Evolutionary conservation across 2,329 filamentous ascomycete genomes (phyloP), one percentile per base, ranked within the genome.

Genomic region (Raffaelea arxii): DNA sequence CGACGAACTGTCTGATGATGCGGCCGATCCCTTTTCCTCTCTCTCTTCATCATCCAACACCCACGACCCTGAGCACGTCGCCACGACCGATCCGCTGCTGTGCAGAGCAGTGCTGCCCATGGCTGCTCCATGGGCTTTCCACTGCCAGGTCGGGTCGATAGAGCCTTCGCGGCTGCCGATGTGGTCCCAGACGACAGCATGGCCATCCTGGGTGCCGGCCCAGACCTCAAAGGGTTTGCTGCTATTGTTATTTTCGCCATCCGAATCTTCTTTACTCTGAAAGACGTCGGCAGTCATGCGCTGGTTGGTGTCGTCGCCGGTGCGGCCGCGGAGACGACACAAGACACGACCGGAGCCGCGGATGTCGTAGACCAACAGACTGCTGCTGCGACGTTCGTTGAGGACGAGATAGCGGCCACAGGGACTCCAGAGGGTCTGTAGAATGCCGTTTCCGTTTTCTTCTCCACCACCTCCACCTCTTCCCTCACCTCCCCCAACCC

Each of bases 381-480:
- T 74, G 6, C 56, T 59, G 1, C 77, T 69, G 52, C 71, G 70
- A 5, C 80, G 70, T 64, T 83, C 80, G 53, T 75, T 77, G 41
- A 82, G 65, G n/a, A 78, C 62, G 19, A 83, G 65, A 56, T 83
- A 83, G 35, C 76, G 67, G 6, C 78, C 80, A 51, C 78, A 82
- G 0, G 72, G 71, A 51, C 77, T 82, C 80, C 80, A 83, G 4
- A 68, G 53, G 1, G 73, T 70, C 60, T 83, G 78, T 12, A 71
- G 63, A 21, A 83, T 77, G 46, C 83, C 85, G 50, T 76, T 72
- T 25, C 84, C 81, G 11, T 72, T 71, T 51, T 80, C 66, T n/a
- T 3, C 16, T 19, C 35, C 23, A 6, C 14, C 14, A 9, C 9
- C 6, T 14, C 16, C 22, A 2, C 4, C 22, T 4, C 24, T 10